These are phyloP conservation scores for Tuber aestivum DNA, from an alignment of 495 filamentous ascomycete species.

Conservation along the genomic window DNA sequence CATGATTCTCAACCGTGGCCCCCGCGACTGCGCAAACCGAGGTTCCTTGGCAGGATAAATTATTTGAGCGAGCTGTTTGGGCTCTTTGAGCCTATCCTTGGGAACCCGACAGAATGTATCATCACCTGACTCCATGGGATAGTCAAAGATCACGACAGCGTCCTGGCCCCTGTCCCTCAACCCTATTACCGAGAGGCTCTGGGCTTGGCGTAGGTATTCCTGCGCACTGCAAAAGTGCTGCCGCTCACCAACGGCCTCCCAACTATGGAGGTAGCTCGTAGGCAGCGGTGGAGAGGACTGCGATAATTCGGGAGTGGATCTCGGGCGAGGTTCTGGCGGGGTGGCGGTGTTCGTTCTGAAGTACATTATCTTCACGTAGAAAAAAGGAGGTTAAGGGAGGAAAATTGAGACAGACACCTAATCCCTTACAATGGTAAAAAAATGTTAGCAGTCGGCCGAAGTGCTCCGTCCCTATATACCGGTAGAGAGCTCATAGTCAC, in stretches of 20 bases:
- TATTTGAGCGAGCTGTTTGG: not conserved
- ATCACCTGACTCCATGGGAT: not conserved
- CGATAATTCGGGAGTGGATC: no score
- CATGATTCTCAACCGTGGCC: not conserved
- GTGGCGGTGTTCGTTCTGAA: not conserved
- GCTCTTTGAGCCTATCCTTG: not conserved
- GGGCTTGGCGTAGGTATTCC: not conserved
- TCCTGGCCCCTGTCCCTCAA: not conserved
- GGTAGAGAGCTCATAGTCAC: no score
- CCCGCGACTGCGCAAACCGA: not conserved
- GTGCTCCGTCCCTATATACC: no score
- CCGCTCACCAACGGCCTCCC: not conserved
- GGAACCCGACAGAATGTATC: not conserved
- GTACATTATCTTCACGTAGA: not conserved
- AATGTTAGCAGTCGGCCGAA: no score
- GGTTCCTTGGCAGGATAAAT: not conserved
- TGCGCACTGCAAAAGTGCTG: not conserved
- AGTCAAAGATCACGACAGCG: not conserved
- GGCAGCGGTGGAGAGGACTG: no score
- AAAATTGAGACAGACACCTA: not conserved
- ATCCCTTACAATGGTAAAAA: no score
- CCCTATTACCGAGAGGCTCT: not conserved
- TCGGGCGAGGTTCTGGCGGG: no score
- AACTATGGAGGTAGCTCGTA: not conserved
- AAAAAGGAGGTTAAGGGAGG: not conserved